Conservation (phyloP, 495 filamentous ascomycete genomes). For the Penicillium parvum region DNA sequence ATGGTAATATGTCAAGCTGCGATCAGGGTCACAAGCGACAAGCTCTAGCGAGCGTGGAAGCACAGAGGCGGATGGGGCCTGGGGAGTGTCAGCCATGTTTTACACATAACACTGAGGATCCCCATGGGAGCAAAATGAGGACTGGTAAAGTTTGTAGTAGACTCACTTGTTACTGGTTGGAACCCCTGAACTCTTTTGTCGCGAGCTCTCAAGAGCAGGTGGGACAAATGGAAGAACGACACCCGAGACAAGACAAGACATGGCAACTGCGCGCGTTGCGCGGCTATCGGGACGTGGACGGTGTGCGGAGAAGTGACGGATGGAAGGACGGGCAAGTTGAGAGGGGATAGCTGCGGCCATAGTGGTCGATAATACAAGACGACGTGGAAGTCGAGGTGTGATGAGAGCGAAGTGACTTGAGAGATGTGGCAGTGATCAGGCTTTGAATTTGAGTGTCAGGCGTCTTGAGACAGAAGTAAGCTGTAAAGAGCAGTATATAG, state of each 20-base stretch:
- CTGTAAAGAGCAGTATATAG: background rate
- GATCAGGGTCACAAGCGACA: too few relatives aligned
- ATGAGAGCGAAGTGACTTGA: background rate
- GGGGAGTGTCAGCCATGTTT: background rate
- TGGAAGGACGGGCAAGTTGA: slow-evolving; percentile 33
- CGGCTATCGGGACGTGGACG: slow-evolving; percentile 37
- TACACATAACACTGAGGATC: too few relatives aligned
- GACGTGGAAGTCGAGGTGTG: background rate
- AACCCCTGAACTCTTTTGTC: slow-evolving; percentile 32
- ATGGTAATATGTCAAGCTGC: too few relatives aligned
- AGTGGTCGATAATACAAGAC: slow-evolving; percentile 1
- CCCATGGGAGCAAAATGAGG: too few relatives aligned
- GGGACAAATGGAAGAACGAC: slow-evolving; percentile 45
- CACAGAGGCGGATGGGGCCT: slow-evolving; percentile 39
- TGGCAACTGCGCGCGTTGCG: slow-evolving; percentile 35
- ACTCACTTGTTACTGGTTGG: slow-evolving; percentile 39
- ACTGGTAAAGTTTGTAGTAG: background rate
- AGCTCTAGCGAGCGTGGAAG: slow-evolving; percentile 41
- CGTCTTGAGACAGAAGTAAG: background rate
- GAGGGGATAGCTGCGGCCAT: slow-evolving; percentile 27
- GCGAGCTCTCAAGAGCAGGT: slow-evolving; percentile 43
- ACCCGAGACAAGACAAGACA: slow-evolving; percentile 37
- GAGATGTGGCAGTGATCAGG: too few relatives aligned
- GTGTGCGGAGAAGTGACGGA: slow-evolving; percentile 45
- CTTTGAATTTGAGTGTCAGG: too few relatives aligned